Evolutionary conservation across 192 early-diverging fungal genomes (phyloP), one percentile per base, ranked within the genome.

Genomic region (Coemansia sp.): DNA sequence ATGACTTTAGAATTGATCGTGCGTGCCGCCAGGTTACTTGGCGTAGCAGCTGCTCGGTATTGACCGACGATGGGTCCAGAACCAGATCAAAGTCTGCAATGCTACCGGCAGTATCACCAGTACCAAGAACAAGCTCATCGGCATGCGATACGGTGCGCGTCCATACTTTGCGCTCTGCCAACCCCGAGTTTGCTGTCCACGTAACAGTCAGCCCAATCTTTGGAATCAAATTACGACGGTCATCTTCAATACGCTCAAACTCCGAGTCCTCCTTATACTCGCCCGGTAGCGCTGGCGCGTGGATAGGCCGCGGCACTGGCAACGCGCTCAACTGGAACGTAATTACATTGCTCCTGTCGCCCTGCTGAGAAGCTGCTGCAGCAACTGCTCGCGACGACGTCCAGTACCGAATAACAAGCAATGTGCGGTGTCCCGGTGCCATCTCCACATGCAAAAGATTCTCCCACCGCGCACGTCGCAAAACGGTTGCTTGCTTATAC

Each of bases 401-500:
- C 78, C 78, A 81, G 67, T 81, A 81, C 2, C 64, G 57, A 29
- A 81, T 49, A 23, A 47, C 59, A 17, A 80, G 72, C 51, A 53
- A 52, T 6, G 72, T 59, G 9, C 73, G 69, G 49, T 69, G 65
- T 9, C 58, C 26, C 1, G 53, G 26, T 3, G 59, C 43, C 65
- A 81, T 75, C 39, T 78, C 72, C 1, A 75, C 67, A 4, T 69
- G 70, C 61, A 83, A 59, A 57, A 75, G 49, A 6, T 68, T 68
- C 55, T 78, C 77, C 82, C 82, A 83, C 27, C 77, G 69, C 39
- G 67, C 59, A 16, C 70, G 72, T 21, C 53, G 70, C 54, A 83
- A 58, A 2, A 69, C 71, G 21, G 64, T 22, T 0, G 87, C 83
- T 75, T 91, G 88, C 45, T 83, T 80, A 38, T 77, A 77, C n/a